Base-by-base conservation (phyloP, 306 rosid species). In the barrel medic (Medicago truncatula) region DNA sequence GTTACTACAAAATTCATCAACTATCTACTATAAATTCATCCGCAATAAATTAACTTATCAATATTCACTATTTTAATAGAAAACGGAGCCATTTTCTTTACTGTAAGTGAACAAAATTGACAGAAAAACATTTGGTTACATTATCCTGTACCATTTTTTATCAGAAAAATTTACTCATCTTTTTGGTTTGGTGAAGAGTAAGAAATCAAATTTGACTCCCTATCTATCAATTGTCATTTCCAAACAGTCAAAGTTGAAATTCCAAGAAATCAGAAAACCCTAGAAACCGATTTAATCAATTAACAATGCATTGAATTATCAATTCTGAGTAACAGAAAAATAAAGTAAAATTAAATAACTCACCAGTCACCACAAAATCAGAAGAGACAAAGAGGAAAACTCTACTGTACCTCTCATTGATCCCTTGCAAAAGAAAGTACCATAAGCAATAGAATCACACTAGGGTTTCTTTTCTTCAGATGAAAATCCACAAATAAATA, bases 391-490 rank as follows among this genome's bases (percentile, higher is more conserved):
- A 59, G 7, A 3, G 17, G 34, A 20, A 57, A 13, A 16, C 8
- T 16, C 8, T 7, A 52, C 58, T 16, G 12, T 18, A 18, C 61
- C 8, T 58, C 64, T 59, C 65, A 4, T 13, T 59, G 10, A 59
- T 59, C 12, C 64, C 25, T 64, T 64, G 70, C 70, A 64, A 64
- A 9, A 64, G 31, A 64, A 64, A 64, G 70, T 28, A 3, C 31
- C 70, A 64, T 39, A 28, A 62, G 5, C 46, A 62, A 31, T 4
- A 15, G 17, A 40, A 41, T 41, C 36, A 66, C 36, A 66, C 53
- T 66, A 66, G 71, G 71, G 71, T 41, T 66, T 64, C 28, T 11
- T 40, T 40, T 67, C 56, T 67, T 67, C 56, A 20, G 0, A 41
- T 41, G 12, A 67, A 66, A 5, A 58, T 28, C 54, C 20, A 50